Base-by-base conservation (phyloP, 371 early-diverging fungal genomes). In the Mortierella sp. region DNA sequence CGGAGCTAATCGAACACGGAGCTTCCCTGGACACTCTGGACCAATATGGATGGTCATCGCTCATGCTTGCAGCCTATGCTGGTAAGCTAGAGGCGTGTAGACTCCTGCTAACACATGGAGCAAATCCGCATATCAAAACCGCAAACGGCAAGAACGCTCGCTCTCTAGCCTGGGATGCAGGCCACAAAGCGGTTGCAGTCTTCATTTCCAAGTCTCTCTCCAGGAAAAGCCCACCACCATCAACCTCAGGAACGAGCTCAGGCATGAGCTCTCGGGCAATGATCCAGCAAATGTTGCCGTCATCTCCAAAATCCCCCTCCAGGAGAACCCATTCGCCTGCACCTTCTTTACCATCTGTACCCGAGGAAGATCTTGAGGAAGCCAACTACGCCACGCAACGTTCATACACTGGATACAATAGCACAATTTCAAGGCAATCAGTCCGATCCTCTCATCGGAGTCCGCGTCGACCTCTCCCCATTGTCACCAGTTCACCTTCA, bases 11-110 rank as follows among this genome's bases (percentile, higher is more conserved):
- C 13, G 63, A 62, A 14, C 68, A 67, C 31, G 72, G 80, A 8
- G 82, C 82, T 22, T 54, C 63, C 0, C 48, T 81, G 2, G 53
- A 79, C 51, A 56, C 48, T 16, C 46, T 67, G 16, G 82, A 81
- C 46, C 66, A 79, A 54, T 78, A 71, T 27, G 83, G 81, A 3
- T 83, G 80, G 80, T 71, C 81, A 1, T 53, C 80, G 5, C 66
- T 83, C 19, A 83, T 83, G 81, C 63, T 83, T 3, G 80, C 83
- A 4, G 72, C 83, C 31, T 78, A 78, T 53, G 60, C 74, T 21
- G 80, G 80, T 48, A 62, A 60, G 22, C 27, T 45, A 9, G 72
- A 78, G 7, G 71, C 80, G 7, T 73, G 79, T 27, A 70, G 72
- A 24, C 44, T 77, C 24, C 55, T 83, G 13, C 45, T 83, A 7